These are phyloP conservation scores for Exophiala phaeomuriformis DNA, from an alignment of 2,329 filamentous ascomycete genomes.

Conservation along the genomic window DNA sequence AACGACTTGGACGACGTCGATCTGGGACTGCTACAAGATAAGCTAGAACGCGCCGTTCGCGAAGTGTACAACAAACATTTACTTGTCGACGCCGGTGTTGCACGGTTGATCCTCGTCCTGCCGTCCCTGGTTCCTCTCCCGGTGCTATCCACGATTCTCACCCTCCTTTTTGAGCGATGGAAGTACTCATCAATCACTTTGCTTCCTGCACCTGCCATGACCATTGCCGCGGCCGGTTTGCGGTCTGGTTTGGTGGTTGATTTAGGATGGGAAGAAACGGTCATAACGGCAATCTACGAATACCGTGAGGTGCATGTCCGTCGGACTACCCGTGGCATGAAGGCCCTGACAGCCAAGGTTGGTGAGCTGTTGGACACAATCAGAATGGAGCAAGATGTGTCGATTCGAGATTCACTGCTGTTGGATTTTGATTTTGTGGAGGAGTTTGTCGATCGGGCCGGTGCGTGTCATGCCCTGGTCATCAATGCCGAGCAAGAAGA, in stretches of 20 bases:
- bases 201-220: constrained; percentile 67
- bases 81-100: constrained; percentile 54
- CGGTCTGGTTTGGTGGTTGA: constrained; percentile 83
- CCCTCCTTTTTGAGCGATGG: constrained; percentile 72
- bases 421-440: constrained; percentile 29
- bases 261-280: constrained; percentile 86
- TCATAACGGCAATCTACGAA: constrained; percentile 80
- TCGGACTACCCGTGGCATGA: constrained; percentile 68
- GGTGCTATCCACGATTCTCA: constrained; percentile 65
- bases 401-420: constrained; percentile 9
- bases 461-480: constrained; percentile 15
- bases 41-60: constrained; percentile 72
- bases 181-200: constrained; percentile 74
- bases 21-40: constrained; percentile 73
- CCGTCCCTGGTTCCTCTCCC: constrained; percentile 72
- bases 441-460: constrained; percentile 23
- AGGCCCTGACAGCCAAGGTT: constrained; percentile 61
- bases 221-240: constrained; percentile 69
- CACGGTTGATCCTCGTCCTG: constrained; percentile 66
- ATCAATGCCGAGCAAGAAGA: constrained; percentile 1
- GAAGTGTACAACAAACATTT: constrained; percentile 74
- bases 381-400: constrained; percentile 13
- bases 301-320: constrained; percentile 70
- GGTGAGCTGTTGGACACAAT: constrained; percentile 35
- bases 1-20: constrained; percentile 67